Base-by-base conservation (phyloP, 257 asterid genomes). In the Nicotiana attenuata region DNA sequence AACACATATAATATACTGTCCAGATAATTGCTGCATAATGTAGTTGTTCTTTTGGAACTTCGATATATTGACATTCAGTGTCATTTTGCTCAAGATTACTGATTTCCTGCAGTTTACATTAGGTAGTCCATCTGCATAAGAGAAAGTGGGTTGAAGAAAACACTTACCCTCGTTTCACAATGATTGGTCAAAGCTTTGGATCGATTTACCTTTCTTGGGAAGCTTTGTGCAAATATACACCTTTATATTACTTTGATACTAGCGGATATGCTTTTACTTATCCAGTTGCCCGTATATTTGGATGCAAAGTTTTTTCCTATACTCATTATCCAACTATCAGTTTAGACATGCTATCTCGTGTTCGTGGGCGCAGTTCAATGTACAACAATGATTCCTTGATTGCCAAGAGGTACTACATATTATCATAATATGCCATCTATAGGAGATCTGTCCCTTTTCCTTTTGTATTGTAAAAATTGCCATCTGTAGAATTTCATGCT, bases 161-260 rank as follows among this genome's bases (percentile, higher is more conserved):
- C 65, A 92, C 93, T 19, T 96, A 92, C 87, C 98, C 97, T 53
- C 95, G 98, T 52, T 96, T 96, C 87, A 94, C 98, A 52, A 92
- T 94, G 97, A 93, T 96, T 86, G 97, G 99, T 38, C 99, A 96
- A 85, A 96, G 99, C 89, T 88, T 96, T 84, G 97, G 99, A 80
- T 96, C 99, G 53, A 90, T 96, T 65, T 92, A 89, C 83, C 92
- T 94, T 16, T 88, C 97, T 50, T 96, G 98, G 98, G 97, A 96
- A 90, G 97, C 99, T 84, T 87, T 96, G 85, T 86, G 91, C 87
- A 81, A 83, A 28, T 90, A 83, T 78, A 93, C 97, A 65, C 98
- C 97, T 64, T 50, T 81, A n/a, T 96, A 94, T 90, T 94, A 88
- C 90, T 79, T 94, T 35, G 99, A 96, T 85, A 96, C 98, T 65